These are phyloP conservation scores for Urtica urens DNA, from an alignment of 306 rosid species.

Conservation along the genomic window DNA sequence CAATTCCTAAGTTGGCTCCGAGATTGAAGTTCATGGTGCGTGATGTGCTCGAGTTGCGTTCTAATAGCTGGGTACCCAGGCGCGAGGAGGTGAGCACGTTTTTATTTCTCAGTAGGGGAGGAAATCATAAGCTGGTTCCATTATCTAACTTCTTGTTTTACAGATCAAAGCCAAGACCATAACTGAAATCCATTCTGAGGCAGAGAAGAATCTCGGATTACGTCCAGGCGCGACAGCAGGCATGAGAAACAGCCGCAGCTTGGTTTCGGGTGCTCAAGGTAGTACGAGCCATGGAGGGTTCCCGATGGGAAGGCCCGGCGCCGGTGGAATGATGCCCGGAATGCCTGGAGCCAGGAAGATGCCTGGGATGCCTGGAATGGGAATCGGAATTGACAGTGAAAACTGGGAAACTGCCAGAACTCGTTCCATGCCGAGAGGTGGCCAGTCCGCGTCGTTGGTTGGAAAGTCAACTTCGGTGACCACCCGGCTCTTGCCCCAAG, in stretches of 20 bases:
- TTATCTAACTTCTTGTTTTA: background rate
- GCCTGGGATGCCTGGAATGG: conserved; percentile 91
- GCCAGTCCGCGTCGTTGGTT: conserved; percentile 43
- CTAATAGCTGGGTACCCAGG: conserved; percentile 88
- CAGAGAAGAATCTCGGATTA: conserved; percentile 87
- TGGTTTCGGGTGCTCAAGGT: conserved; percentile 46
- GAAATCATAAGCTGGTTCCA: background rate
- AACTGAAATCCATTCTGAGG: conserved; percentile 87
- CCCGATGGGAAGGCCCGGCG: conserved; percentile 61
- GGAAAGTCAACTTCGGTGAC: conserved; percentile 45
- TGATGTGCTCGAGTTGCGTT: conserved; percentile 66
- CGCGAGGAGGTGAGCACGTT: conserved; percentile 95
- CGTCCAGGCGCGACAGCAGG: conserved; percentile 95
- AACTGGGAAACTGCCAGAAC: conserved; percentile 70
- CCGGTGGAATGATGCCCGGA: conserved; percentile 94
- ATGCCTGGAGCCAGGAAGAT: conserved; percentile 87
- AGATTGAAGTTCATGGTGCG: conserved; percentile 91
- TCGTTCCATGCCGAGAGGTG: conserved; percentile 62
- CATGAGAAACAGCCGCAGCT: conserved; percentile 57
- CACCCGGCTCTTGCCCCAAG: conserved; percentile 77
- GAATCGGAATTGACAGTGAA: conserved; percentile 74
- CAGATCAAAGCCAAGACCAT: conserved; percentile 93
- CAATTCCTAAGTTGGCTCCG: conserved; percentile 60
- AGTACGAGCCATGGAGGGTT: conserved; percentile 49
- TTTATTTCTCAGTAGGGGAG: background rate